These are phyloP conservation scores for Mucor circinelloides DNA, from an alignment of 371 early-diverging fungal species.

Conservation along the genomic window DNA sequence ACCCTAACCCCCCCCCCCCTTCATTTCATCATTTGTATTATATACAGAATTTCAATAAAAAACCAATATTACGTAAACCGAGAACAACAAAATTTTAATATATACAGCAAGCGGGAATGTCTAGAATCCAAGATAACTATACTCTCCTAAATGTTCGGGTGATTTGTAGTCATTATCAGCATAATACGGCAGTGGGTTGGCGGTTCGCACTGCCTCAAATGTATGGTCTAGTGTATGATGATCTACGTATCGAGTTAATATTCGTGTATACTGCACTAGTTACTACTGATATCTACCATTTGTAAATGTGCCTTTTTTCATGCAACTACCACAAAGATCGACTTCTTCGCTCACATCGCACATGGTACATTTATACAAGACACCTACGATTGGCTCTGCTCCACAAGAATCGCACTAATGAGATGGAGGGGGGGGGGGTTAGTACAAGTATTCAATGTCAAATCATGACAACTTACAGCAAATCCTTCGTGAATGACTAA, in stretches of 20 bases:
- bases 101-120: background rate
- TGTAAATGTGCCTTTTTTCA: constrained; percentile 46
- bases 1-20: constrained; percentile 1
- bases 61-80: background rate
- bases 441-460: background rate
- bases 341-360: constrained; percentile 59
- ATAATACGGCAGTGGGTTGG: constrained; percentile 48
- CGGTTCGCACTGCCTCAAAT: constrained; percentile 51
- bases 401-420: constrained; percentile 63
- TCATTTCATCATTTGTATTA: background rate
- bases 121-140: constrained; percentile 51
- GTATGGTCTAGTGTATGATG: constrained; percentile 52
- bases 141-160: constrained; percentile 50
- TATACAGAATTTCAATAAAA: background rate
- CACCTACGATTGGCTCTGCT: constrained; percentile 64
- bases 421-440: background rate
- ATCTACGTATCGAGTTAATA: constrained; percentile 26
- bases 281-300: constrained; percentile 38
- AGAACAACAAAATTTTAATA: background rate
- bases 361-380: constrained; percentile 61
- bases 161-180: constrained; percentile 55
- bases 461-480: constrained; percentile 44
- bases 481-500: constrained; percentile 56
- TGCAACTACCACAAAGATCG: constrained; percentile 54
- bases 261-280: background rate